A percentile compares a stretch with the other conserved stretches of the same genome.
These are phyloP conservation scores for Pyrenophora seminiperda DNA, from an alignment of 2,329 filamentous ascomycete species.

Conservation along the genomic window DNA sequence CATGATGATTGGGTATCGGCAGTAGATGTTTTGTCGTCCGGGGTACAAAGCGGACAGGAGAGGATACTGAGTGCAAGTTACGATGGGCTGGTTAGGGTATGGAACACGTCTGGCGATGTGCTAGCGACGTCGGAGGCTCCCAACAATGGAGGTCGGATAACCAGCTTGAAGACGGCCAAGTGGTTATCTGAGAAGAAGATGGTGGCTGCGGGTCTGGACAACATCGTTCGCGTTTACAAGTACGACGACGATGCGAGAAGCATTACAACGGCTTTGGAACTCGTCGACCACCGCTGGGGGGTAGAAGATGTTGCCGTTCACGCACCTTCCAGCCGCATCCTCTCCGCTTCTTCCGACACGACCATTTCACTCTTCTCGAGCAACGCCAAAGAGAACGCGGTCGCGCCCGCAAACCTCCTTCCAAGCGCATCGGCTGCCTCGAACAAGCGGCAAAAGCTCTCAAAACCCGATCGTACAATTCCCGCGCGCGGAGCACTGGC, in stretches of 20 bases:
- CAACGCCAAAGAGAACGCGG: slow-evolving; percentile 74
- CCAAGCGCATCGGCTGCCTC: slow-evolving; percentile 66
- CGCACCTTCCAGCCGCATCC: slow-evolving; percentile 72
- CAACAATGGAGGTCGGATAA: slow-evolving; percentile 67
- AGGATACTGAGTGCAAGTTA: slow-evolving; percentile 91
- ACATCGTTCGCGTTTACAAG: slow-evolving; percentile 87
- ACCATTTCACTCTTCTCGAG: slow-evolving; percentile 87
- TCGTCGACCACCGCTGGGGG: slow-evolving; percentile 78
- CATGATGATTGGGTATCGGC: slow-evolving; percentile 97
- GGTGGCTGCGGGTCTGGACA: slow-evolving; percentile 82
- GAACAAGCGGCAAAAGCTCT: slow-evolving; percentile 77
- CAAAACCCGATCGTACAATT: slow-evolving; percentile 62
- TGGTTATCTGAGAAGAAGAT: slow-evolving; percentile 80
- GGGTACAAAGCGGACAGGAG: slow-evolving; percentile 61
- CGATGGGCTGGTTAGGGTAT: slow-evolving; percentile 85
- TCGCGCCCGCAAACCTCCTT: slow-evolving; percentile 71
- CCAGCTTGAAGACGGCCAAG: slow-evolving; percentile 77
- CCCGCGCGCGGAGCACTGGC: slow-evolving; percentile 79
- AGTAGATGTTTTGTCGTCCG: slow-evolving; percentile 83
- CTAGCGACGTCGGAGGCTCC: slow-evolving; percentile 74
- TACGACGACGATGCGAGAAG: slow-evolving; percentile 70
- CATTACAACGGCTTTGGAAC: slow-evolving; percentile 75
- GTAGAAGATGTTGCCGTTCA: slow-evolving; percentile 79
- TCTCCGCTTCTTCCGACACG: slow-evolving; percentile 85
- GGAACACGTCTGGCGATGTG: slow-evolving; percentile 84